phyloP scores from a whole-genome alignment of 225 moss, liverwort and hornwort genomes.

The Physcomitrellopsis africana region DNA sequence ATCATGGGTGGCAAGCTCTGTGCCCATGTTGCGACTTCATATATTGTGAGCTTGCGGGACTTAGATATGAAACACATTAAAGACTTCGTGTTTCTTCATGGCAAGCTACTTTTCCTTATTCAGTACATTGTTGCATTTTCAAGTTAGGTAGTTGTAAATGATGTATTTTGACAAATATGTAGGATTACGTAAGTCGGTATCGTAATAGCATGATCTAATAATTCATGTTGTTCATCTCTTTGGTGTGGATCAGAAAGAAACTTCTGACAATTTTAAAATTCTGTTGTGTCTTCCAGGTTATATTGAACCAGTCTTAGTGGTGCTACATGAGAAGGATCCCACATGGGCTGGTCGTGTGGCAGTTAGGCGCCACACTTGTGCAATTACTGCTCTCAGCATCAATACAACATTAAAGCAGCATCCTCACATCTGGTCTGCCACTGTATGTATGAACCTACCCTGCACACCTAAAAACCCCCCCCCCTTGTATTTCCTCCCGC shows the following conservation, averaged over 20 bases:
- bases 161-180: background rate
- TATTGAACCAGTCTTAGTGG: constrained; percentile 95
- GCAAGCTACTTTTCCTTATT: constrained; percentile 46
- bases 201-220: constrained; percentile 7
- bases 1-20: constrained; percentile 66
- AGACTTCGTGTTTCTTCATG: constrained; percentile 97
- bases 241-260: constrained; percentile 1
- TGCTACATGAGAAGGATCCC: constrained; percentile 87
- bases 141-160: background rate
- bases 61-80: constrained; percentile 93
- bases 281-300: constrained; percentile 48
- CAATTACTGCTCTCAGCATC: constrained; percentile 91
- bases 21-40: constrained; percentile 91
- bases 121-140: constrained; percentile 19
- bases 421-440: constrained; percentile 96
- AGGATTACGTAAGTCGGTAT: background rate
- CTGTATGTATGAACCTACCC: constrained; percentile 65
- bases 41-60: constrained; percentile 87
- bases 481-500: background rate
- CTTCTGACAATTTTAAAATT: constrained; percentile 17
- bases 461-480: background rate
- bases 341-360: constrained; percentile 97
- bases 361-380: constrained; percentile 86
- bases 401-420: constrained; percentile 97
- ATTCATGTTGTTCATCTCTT: constrained; percentile 5